A percentile compares a stretch with the other conserved stretches of the same genome.
phyloP scores from a whole-genome alignment of 257 asterid species.

The Eucommia ulmoides region DNA sequence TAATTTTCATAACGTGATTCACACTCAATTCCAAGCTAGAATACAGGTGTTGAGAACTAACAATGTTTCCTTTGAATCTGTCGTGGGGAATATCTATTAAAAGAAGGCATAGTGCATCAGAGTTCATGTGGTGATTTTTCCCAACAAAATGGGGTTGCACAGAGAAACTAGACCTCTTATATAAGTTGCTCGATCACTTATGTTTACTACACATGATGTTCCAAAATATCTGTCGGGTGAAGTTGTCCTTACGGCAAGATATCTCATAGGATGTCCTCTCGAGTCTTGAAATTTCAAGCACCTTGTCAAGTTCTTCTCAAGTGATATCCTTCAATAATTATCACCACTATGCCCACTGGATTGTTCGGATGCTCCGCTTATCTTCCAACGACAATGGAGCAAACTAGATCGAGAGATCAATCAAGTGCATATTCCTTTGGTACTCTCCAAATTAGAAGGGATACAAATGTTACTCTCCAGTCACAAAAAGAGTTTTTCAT shows the following conservation, averaged over 20 bases:
- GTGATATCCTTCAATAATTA: not conserved
- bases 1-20: not conserved
- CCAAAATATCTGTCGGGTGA: not conserved
- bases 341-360: not conserved
- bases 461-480: not conserved
- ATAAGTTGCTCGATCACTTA: not conserved
- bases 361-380: not conserved
- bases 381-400: not conserved
- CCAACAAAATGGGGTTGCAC: not conserved
- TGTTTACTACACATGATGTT: not conserved
- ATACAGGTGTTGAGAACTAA: not conserved
- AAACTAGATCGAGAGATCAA: not conserved
- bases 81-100: not conserved
- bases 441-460: not conserved
- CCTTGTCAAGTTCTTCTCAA: not conserved
- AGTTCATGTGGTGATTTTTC: not conserved
- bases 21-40: not conserved
- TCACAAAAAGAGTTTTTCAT: not conserved
- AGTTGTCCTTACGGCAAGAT: not conserved
- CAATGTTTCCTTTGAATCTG: not conserved
- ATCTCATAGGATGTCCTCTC: not conserved
- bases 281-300: not conserved
- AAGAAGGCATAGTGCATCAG: not conserved
- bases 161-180: not conserved
- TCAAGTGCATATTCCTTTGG: not conserved